A percentile compares a stretch with the other conserved stretches of the same genome.
phyloP scores from a whole-genome alignment of 2,329 filamentous ascomycete genomes.

The Talaromyces sp. region DNA sequence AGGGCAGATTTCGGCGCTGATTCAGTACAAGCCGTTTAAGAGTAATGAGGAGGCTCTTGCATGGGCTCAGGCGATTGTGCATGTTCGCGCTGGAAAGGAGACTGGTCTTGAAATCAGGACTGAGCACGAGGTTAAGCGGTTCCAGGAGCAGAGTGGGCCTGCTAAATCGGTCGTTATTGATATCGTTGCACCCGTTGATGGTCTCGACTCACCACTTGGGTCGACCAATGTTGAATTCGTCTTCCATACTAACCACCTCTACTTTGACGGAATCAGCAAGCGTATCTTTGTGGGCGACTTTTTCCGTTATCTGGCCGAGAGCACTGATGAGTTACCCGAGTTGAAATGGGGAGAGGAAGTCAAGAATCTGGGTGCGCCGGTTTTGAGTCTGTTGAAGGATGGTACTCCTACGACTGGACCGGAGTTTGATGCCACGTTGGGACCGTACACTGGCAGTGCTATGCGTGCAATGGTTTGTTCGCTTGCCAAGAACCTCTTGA shows the following conservation, averaged over 20 bases:
- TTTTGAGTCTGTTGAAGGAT: conserved; percentile 4
- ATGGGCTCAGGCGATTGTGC: conserved; percentile 9
- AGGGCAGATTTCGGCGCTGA: neutral
- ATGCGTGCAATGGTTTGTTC: neutral
- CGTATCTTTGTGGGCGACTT: conserved; percentile 16
- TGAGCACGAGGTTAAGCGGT: conserved; percentile 1
- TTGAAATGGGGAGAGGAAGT: conserved; percentile 17
- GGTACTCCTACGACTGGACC: neutral
- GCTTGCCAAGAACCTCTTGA: neutral
- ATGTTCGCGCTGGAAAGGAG: conserved; percentile 1
- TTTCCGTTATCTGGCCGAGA: neutral
- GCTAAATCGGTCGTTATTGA: conserved; percentile 5
- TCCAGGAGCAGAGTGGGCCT: neutral
- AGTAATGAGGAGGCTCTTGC: conserved; percentile 7
- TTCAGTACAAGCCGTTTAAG: conserved; percentile 13
- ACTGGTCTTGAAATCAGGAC: conserved; percentile 12
- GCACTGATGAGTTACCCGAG: neutral
- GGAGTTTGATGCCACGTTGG: neutral
- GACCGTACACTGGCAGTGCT: neutral
- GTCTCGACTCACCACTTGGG: conserved; percentile 2
- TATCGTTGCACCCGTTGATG: conserved; percentile 3
- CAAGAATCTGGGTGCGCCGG: conserved; percentile 10
- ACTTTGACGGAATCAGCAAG: conserved; percentile 14
- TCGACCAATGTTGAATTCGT: conserved; percentile 10
- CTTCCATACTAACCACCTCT: conserved; percentile 15